These are phyloP conservation scores for Trichoderma sp. DNA, from an alignment of 2,329 filamentous ascomycete species.

Conservation along the genomic window DNA sequence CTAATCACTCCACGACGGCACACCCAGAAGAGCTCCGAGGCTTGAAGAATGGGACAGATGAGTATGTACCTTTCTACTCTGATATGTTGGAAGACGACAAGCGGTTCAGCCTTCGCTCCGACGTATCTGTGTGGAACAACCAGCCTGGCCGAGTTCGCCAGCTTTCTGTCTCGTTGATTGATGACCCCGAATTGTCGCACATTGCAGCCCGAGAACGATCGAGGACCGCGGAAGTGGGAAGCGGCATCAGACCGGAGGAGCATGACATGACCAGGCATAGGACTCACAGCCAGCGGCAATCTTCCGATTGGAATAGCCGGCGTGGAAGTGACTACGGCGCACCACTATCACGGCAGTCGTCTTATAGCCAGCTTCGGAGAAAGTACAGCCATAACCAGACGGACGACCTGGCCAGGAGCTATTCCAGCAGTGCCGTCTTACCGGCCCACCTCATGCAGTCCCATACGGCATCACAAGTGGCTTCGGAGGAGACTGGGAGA, in stretches of 20 bases:
- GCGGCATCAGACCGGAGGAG: not conserved
- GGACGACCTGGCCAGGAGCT: slow-evolving; percentile 10
- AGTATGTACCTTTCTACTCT: slow-evolving; percentile 6
- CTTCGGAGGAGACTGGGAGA: slow-evolving; percentile 19
- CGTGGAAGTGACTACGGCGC: slow-evolving; percentile 5
- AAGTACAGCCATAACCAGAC: slow-evolving; percentile 4
- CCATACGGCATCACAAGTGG: slow-evolving; percentile 1
- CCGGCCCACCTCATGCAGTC: slow-evolving; percentile 1
- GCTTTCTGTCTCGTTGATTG: slow-evolving; percentile 23
- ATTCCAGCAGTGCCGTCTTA: slow-evolving; percentile 19
- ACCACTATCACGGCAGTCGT: slow-evolving; percentile 23
- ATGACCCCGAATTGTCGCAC: slow-evolving; percentile 21
- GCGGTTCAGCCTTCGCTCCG: slow-evolving; percentile 32
- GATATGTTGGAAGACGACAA: slow-evolving; percentile 22
- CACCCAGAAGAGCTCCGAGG: not conserved
- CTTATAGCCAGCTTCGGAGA: slow-evolving; percentile 17
- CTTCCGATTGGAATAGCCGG: slow-evolving; percentile 17
- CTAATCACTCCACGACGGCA: not conserved
- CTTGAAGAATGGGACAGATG: not conserved
- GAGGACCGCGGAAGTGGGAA: not conserved
- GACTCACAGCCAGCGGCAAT: slow-evolving; percentile 11
- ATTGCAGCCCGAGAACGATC: not conserved
- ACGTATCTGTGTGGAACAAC: slow-evolving; percentile 34
- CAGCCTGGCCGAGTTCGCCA: slow-evolving; percentile 28
- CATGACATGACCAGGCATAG: not conserved